Base-by-base conservation (phyloP, 805 yeast species). In the Torulaspora microellipsoides region DNA sequence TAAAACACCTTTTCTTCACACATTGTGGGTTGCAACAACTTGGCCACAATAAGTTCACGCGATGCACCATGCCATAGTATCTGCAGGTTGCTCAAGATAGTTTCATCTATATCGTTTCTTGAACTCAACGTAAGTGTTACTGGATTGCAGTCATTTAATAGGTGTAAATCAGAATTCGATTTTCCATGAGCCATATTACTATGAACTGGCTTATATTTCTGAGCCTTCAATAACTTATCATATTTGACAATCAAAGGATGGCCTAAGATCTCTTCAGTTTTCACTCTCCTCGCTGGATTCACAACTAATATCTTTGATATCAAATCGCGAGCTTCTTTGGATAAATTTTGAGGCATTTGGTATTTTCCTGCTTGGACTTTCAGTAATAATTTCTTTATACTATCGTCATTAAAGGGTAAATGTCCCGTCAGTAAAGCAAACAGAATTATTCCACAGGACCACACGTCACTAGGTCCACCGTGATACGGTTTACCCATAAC, bases 361-460 rank as follows among this genome's bases (percentile, higher is more conserved):
- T 76, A 85, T 41, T 68, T 72, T 31, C 95, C 95, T 27, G 80
- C 75, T 62, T 85, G 93, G 23, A 85, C 95, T 63, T 85, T 85
- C 45, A 83, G 59, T 41, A 85, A 64, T 45, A 85, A 63, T 50
- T 76, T 78, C 60, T 88, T 76, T 55, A 85, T 84, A 56, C 82
- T 83, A 48, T 84, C 87, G 64, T 85, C 93, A 60, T 85, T 91
- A 58, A 85, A 85, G 8, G 95, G 95, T 48, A 85, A 68, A 67
- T 85, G 81, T 3, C 95, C 95, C 2, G 91, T 83, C 45, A 85
- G 65, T 37, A 85, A 66, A 4, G 93, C 93, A 67, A 83, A 85
- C 38, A 85, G 67, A 35, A 85, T 84, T 34, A 85, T 85, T 59
- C 95, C 95, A 67, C 93, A 85, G 5, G 91, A 83, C 95, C 95